Percentiles rank a stretch among this genome's conserved stretches.
phyloP scores from a whole-genome alignment of 192 early-diverging fungal genomes.

The Coemansia sp. region DNA sequence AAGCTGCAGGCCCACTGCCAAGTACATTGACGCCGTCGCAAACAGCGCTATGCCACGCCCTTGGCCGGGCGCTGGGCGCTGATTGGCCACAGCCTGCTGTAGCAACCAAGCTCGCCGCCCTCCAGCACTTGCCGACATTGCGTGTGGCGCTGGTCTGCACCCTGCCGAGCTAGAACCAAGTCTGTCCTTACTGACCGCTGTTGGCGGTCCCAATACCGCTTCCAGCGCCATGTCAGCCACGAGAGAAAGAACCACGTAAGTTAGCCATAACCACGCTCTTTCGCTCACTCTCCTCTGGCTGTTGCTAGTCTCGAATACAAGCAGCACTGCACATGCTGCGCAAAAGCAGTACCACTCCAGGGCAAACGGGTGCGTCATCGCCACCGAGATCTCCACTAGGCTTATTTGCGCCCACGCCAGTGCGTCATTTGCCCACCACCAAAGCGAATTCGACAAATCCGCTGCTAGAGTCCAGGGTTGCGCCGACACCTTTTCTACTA shows the following conservation, averaged over 20 bases:
- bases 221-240: constrained; percentile 16
- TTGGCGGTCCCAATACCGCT: neutral
- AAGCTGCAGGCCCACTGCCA: neutral
- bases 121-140: neutral
- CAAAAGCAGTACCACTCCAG: constrained; percentile 34
- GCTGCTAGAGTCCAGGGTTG: constrained; percentile 20
- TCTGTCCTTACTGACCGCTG: no score
- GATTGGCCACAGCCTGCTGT: neutral
- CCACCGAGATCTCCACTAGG: constrained; percentile 3
- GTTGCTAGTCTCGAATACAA: neutral
- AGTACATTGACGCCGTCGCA: neutral
- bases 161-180: no score
- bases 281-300: neutral
- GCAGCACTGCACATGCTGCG: constrained; percentile 1
- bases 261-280: constrained; percentile 2
- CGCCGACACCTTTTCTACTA: constrained; percentile 17
- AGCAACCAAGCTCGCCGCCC: constrained; percentile 16
- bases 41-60: neutral
- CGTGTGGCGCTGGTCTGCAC: no score
- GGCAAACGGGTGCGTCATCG: constrained; percentile 23
- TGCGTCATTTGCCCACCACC: constrained; percentile 25
- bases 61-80: no score
- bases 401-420: constrained; percentile 24
- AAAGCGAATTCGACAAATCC: constrained; percentile 13
- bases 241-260: constrained; percentile 24